Evolutionary conservation across 805 yeast genomes (phyloP).

Genomic region (Starmerella roubikii): DNA sequence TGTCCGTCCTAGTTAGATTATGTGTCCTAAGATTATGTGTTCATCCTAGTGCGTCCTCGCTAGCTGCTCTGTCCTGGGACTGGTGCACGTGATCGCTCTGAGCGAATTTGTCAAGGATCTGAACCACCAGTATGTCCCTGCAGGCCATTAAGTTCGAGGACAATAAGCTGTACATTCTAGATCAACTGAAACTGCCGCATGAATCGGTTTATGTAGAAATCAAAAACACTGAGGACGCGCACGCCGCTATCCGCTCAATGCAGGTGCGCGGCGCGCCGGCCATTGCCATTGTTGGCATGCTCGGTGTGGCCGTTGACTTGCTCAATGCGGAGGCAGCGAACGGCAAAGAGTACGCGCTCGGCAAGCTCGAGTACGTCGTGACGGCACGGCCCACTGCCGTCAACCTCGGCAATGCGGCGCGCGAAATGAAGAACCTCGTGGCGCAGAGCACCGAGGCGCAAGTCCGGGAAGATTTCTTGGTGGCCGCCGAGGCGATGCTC

Average conservation of each 20-base stretch:
- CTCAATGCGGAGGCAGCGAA: slow-evolving; percentile 27
- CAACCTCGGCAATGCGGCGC: slow-evolving; percentile 65
- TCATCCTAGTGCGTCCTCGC: too few species aligned
- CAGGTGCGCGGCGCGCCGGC: slow-evolving; percentile 98
- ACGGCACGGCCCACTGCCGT: slow-evolving; percentile 93
- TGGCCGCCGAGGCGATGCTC: slow-evolving; percentile 37
- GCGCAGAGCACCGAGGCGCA: not conserved
- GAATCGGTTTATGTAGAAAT: slow-evolving; percentile 55
- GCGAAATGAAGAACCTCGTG: slow-evolving; percentile 26
- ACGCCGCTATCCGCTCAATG: slow-evolving; percentile 72
- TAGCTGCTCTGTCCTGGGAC: too few species aligned
- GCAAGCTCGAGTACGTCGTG: slow-evolving; percentile 50
- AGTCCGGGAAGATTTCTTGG: slow-evolving; percentile 6
- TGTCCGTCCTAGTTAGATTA: too few species aligned
- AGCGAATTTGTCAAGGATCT: too few species aligned
- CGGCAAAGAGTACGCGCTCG: slow-evolving; percentile 23
- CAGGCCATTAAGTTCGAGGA: slow-evolving; percentile 18
- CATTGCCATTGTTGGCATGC: slow-evolving; percentile 85
- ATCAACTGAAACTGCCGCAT: slow-evolving; percentile 75
- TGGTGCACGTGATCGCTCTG: too few species aligned
- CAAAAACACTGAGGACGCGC: slow-evolving; percentile 58
- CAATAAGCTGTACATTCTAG: slow-evolving; percentile 46
- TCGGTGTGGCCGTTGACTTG: slow-evolving; percentile 68
- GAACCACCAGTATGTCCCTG: slow-evolving; percentile 1
- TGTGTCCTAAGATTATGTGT: too few species aligned